Percentiles rank a stretch among this genome's conserved stretches.
phyloP scores from a whole-genome alignment of 1,284 basidiomycete species.

The Austroboletus niveus region DNA sequence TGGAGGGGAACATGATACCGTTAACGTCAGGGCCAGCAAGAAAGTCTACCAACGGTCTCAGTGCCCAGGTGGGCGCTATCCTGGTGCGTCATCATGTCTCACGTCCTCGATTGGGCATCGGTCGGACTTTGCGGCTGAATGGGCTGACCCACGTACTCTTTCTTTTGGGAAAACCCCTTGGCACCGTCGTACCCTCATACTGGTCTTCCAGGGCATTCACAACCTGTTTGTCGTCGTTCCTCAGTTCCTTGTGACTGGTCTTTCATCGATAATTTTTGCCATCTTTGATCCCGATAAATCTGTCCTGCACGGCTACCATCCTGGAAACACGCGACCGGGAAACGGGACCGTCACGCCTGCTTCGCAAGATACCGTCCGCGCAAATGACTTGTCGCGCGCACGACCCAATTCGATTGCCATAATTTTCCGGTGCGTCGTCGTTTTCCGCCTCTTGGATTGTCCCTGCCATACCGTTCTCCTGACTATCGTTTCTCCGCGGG shows the following conservation, averaged over 20 bases:
- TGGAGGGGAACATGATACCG: slow-evolving; percentile 5
- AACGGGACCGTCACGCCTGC: slow-evolving; percentile 27
- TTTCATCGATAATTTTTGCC: slow-evolving; percentile 67
- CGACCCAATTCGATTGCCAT: slow-evolving; percentile 70
- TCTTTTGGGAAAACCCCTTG: background rate
- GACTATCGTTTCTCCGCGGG: background rate
- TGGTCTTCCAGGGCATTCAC: slow-evolving; percentile 71
- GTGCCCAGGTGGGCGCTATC: slow-evolving; percentile 86
- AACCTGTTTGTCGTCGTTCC: slow-evolving; percentile 86
- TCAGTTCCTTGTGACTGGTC: slow-evolving; percentile 66
- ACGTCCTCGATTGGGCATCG: slow-evolving; percentile 1
- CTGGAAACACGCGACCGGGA: slow-evolving; percentile 28
- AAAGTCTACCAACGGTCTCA: slow-evolving; percentile 41
- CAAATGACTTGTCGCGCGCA: slow-evolving; percentile 14
- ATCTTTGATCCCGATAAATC: slow-evolving; percentile 57
- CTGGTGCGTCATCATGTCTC: slow-evolving; percentile 50
- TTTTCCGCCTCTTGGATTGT: background rate
- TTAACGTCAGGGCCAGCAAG: slow-evolving; percentile 11
- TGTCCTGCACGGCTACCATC: slow-evolving; percentile 40
- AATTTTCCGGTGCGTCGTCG: slow-evolving; percentile 60
- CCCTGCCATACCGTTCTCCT: background rate
- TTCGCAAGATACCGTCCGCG: slow-evolving; percentile 10
- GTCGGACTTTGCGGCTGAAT: slow-evolving; percentile 1
- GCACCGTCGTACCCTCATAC: slow-evolving; percentile 2
- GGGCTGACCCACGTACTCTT: background rate